Conservation (phyloP, 2,329 filamentous ascomycete genomes). For the Grosmannia penicillata region DNA sequence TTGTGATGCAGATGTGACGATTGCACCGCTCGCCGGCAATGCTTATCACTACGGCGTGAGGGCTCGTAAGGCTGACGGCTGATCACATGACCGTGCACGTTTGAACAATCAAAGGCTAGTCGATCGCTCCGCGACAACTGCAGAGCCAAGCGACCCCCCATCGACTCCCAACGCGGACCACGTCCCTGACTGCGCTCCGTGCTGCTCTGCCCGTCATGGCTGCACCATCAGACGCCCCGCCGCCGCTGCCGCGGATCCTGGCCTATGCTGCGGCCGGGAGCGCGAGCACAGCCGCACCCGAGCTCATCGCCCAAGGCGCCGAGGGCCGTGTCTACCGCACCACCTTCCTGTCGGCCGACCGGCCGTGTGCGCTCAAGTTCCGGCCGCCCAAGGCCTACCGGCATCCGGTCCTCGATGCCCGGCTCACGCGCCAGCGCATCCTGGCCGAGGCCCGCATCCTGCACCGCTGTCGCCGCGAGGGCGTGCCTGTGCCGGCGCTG, state of each 20-base stretch:
- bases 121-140: no score
- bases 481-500: conserved; percentile 68
- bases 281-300: conserved; percentile 29
- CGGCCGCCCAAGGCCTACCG: conserved; percentile 84
- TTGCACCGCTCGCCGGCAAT: no score
- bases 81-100: no score
- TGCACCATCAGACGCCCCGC: conserved; percentile 1
- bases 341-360: conserved; percentile 53
- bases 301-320: conserved; percentile 80
- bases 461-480: conserved; percentile 62
- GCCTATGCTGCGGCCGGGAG: conserved; percentile 37
- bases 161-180: no score
- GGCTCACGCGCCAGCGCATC: conserved; percentile 75
- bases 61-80: no score
- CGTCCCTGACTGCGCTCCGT: background rate
- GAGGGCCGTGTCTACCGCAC: conserved; percentile 90
- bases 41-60: no score
- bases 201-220: background rate
- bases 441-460: conserved; percentile 80
- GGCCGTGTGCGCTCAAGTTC: conserved; percentile 74
- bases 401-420: conserved; percentile 75
- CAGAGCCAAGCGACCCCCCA: no score
- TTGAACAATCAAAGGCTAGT: no score
- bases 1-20: no score
- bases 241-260: conserved; percentile 38